phyloP scores from a whole-genome alignment of 1,284 basidiomycete species.

The Ganoderma sinense region DNA sequence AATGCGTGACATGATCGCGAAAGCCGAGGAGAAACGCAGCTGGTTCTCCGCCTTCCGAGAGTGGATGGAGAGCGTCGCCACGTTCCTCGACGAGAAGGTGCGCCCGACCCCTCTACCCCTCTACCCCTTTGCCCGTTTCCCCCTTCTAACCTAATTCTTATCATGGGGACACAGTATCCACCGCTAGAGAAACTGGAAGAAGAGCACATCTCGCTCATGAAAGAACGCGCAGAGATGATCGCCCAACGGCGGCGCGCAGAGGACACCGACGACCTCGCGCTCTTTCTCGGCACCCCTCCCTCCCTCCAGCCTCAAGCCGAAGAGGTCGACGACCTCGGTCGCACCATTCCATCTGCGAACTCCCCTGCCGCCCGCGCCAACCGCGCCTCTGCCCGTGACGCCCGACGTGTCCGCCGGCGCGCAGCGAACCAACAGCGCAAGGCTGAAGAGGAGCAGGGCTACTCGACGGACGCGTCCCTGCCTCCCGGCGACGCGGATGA shows the following conservation, averaged over 20 bases:
- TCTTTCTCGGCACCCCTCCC: constrained; percentile 72
- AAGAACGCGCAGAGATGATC: constrained; percentile 80
- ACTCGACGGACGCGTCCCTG: constrained; percentile 85
- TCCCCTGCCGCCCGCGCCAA: constrained; percentile 55
- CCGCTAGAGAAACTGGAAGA: constrained; percentile 86
- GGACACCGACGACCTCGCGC: constrained; percentile 83
- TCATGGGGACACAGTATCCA: constrained; percentile 67
- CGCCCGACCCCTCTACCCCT: constrained; percentile 8
- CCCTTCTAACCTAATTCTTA: constrained; percentile 5
- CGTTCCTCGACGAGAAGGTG: constrained; percentile 94
- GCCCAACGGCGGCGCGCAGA: constrained; percentile 71
- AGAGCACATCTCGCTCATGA: constrained; percentile 77
- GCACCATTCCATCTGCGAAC: constrained; percentile 55
- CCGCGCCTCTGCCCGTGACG: constrained; percentile 60
- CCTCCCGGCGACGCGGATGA: constrained; percentile 71
- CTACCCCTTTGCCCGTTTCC: background rate
- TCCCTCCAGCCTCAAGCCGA: constrained; percentile 44
- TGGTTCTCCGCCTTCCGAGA: constrained; percentile 89
- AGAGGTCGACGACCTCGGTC: constrained; percentile 73
- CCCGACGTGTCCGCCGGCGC: constrained; percentile 55
- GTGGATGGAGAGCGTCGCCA: constrained; percentile 89
- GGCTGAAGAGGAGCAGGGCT: constrained; percentile 68
- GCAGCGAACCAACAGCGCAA: constrained; percentile 32
- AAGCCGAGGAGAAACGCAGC: constrained; percentile 83
- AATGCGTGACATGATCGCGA: constrained; percentile 80